Percentiles rank a stretch among this genome's conserved stretches.
These are phyloP conservation scores for Apophysomyces sp. DNA, from an alignment of 371 early-diverging fungal genomes.

Conservation along the genomic window DNA sequence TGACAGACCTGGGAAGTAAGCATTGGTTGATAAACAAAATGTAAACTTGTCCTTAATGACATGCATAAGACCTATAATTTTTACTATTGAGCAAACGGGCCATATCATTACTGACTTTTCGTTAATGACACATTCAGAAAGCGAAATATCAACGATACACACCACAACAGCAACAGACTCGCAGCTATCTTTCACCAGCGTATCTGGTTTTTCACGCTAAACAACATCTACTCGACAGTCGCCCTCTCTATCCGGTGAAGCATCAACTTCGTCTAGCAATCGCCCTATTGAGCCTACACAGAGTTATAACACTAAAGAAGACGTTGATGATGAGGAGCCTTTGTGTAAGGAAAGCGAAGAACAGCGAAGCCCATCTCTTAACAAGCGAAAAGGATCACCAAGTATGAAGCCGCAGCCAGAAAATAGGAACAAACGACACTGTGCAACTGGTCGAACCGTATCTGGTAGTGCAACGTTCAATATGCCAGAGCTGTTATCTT, in stretches of 20 bases:
- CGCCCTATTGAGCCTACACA: not conserved
- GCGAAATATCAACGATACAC: not conserved
- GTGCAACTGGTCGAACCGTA: not conserved
- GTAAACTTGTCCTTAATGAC: not conserved
- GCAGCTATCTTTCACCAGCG: not conserved
- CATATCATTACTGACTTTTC: conserved; percentile 19
- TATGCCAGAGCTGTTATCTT: not conserved
- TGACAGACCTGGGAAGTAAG: conserved; percentile 20
- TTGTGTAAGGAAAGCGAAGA: not conserved
- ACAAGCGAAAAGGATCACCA: not conserved
- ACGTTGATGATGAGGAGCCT: not conserved
- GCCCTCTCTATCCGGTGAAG: not conserved
- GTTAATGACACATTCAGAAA: conserved; percentile 8
- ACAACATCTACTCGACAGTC: not conserved
- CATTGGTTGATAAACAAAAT: not conserved
- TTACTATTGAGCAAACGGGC: conserved; percentile 6
- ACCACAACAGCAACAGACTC: not conserved
- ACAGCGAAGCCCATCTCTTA: not conserved
- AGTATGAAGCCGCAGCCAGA: not conserved
- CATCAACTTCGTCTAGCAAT: not conserved
- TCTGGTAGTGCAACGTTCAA: not conserved
- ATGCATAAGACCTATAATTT: conserved; percentile 8
- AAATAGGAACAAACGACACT: not conserved
- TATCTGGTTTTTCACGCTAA: not conserved
- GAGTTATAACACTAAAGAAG: not conserved